These are phyloP conservation scores for Torulaspora maleeae DNA, from an alignment of 805 yeast genomes.

Conservation along the genomic window DNA sequence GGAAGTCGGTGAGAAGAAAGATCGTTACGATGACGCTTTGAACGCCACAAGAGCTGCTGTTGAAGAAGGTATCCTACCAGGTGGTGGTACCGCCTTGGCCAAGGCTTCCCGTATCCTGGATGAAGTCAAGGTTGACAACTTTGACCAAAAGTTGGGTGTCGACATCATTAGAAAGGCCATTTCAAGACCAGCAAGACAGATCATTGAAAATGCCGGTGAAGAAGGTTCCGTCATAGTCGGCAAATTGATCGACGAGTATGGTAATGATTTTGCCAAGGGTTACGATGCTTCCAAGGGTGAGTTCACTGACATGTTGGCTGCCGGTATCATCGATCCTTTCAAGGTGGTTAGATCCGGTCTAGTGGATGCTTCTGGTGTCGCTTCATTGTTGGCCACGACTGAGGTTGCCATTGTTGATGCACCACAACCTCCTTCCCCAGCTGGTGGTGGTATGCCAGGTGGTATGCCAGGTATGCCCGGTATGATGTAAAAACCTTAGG, in stretches of 20 bases:
- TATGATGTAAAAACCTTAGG: conserved; percentile 33
- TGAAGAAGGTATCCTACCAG: conserved; percentile 97
- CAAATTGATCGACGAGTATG: conserved; percentile 53
- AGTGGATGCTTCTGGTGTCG: conserved; percentile 96
- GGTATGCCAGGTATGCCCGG: conserved; percentile 68
- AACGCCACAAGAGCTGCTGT: conserved; percentile 99
- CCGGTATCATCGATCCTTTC: conserved; percentile 98
- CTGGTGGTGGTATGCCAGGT: conserved; percentile 47
- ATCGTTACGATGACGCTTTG: conserved; percentile 96
- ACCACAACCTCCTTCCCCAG: conserved; percentile 70
- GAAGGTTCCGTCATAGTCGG: conserved; percentile 97
- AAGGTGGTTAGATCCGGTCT: conserved; percentile 95
- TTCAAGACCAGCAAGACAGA: conserved; percentile 91
- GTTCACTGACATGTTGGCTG: conserved; percentile 90
- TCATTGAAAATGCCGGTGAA: conserved; percentile 94
- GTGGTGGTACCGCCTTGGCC: conserved; percentile 97
- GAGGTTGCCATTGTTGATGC: conserved; percentile 98
- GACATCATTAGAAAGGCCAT: conserved; percentile 89
- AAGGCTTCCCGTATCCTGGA: conserved; percentile 82
- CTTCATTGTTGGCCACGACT: conserved; percentile 93
- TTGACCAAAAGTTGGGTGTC: conserved; percentile 95
- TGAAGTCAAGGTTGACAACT: conserved; percentile 70
- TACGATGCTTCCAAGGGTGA: conserved; percentile 90
- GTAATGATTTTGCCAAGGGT: conserved; percentile 79
- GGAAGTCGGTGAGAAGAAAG: conserved; percentile 99